A percentile compares a stretch with the other conserved stretches of the same genome.
Conservation (phyloP, 768 basidiomycete species). For the Russula sp. region DNA sequence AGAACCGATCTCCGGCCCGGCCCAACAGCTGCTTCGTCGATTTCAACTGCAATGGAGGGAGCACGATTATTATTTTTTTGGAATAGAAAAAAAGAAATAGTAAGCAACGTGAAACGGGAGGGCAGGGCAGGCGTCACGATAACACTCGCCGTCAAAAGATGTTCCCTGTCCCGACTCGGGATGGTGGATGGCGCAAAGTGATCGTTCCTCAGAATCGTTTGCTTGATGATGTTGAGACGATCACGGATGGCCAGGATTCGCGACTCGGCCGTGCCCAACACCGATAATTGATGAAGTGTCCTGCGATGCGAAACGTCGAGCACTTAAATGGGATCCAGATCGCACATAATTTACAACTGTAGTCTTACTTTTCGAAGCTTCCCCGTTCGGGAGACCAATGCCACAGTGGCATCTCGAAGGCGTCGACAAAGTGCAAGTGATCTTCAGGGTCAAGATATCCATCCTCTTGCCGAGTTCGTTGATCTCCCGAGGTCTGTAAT, state of each 20-base stretch:
- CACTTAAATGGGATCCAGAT: neutral
- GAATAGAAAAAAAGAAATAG: neutral
- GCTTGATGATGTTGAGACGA: conserved; percentile 83
- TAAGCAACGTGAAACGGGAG: neutral
- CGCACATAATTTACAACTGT: neutral
- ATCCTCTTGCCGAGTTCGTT: conserved; percentile 39
- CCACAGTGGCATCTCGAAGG: conserved; percentile 95
- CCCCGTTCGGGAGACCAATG: conserved; percentile 82
- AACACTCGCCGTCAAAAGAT: conserved; percentile 71
- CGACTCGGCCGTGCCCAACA: conserved; percentile 81
- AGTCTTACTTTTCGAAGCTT: conserved; percentile 75
- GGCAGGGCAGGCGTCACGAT: neutral
- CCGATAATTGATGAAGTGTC: conserved; percentile 45
- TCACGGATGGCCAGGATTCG: conserved; percentile 76
- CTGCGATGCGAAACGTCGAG: conserved; percentile 31
- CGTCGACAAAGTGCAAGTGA: conserved; percentile 77
- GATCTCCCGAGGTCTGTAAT: conserved; percentile 58
- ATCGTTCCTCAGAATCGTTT: conserved; percentile 90
- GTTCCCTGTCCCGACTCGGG: conserved; percentile 79
- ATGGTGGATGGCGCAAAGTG: conserved; percentile 96
- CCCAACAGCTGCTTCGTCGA: conserved; percentile 96
- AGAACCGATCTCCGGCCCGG: conserved; percentile 79
- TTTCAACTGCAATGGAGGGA: conserved; percentile 50
- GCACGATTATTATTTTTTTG: neutral
- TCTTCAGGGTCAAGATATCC: conserved; percentile 71